These are phyloP conservation scores for Cadophora sp. DNA, from an alignment of 2,329 filamentous ascomycete genomes.

Conservation along the genomic window DNA sequence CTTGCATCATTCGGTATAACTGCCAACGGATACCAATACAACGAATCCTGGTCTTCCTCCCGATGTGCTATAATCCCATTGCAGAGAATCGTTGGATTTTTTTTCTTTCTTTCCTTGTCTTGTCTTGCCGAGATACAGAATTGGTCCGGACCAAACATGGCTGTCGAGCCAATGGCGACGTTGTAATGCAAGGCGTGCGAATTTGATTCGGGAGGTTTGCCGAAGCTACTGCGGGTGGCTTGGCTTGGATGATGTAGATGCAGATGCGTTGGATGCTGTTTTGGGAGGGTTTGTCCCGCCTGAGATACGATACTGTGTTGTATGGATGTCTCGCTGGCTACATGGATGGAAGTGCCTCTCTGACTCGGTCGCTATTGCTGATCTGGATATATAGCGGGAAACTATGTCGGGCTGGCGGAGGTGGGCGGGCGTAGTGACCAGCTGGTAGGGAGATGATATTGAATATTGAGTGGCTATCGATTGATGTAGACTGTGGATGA, in stretches of 20 bases:
- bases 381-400: not conserved
- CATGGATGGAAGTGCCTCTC: too few relatives aligned
- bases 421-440: not conserved
- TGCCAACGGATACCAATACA: not conserved
- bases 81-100: constrained; percentile 10
- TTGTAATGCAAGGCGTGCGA: not conserved
- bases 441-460: not conserved
- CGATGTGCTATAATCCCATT: constrained; percentile 11
- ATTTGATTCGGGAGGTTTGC: constrained; percentile 5
- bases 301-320: too few relatives aligned
- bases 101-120: too few relatives aligned
- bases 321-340: too few relatives aligned
- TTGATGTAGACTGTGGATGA: not conserved
- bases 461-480: not conserved
- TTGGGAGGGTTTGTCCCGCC: not conserved
- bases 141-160: not conserved
- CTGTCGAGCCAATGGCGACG: constrained; percentile 4
- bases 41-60: not conserved
- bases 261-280: not conserved
- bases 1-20: not conserved
- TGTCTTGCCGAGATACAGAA: not conserved
- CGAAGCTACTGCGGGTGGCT: constrained; percentile 2
- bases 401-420: not conserved
- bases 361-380: not conserved
- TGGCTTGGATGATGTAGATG: too few relatives aligned